Percentiles rank a stretch among this genome's conserved stretches.
These are phyloP conservation scores for Truncatella angustata DNA, from an alignment of 2,329 filamentous ascomycete genomes.

Conservation along the genomic window DNA sequence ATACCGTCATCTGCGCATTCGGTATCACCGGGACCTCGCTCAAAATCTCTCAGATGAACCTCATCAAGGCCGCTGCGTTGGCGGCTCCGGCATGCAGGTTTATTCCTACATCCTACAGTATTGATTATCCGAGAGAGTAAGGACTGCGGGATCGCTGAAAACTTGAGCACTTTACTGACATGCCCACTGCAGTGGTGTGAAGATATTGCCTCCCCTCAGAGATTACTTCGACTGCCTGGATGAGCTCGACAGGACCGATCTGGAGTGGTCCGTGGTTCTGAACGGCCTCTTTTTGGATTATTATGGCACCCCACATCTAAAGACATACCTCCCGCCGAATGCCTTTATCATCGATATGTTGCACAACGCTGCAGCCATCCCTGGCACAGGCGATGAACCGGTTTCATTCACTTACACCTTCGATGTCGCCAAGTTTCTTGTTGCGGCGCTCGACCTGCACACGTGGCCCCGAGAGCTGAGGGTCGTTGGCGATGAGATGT, in stretches of 20 bases:
- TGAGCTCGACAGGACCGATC: neutral
- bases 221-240: neutral
- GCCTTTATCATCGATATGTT: neutral
- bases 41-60: slow-evolving; percentile 1
- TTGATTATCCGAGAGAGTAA: neutral
- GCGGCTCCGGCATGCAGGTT: neutral
- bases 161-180: neutral
- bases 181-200: neutral
- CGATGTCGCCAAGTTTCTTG: neutral
- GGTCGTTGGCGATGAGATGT: neutral
- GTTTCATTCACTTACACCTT: neutral
- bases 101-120: neutral
- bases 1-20: too few relatives aligned
- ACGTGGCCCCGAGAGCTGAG: neutral
- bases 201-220: neutral
- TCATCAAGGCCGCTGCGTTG: neutral
- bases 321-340: neutral
- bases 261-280: neutral
- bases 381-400: neutral
- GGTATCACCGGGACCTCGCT: neutral
- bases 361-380: neutral
- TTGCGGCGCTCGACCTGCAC: neutral
- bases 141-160: neutral
- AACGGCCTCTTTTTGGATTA: neutral
- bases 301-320: neutral